Base-by-base conservation (phyloP, 106 monocot genomes). In the Dendrobium huoshanense region DNA sequence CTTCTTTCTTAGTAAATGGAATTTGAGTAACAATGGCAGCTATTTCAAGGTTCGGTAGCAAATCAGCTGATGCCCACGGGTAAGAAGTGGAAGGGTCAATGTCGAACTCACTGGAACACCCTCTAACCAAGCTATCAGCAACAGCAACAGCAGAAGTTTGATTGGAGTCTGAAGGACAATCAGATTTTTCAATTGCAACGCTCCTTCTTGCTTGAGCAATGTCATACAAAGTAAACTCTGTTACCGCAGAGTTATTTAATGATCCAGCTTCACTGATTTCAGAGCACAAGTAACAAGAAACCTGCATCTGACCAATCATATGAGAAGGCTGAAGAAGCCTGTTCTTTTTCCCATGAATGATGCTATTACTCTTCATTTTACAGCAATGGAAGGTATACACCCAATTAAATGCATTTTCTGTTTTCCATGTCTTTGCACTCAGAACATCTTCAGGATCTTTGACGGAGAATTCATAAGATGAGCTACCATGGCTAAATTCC, bases 271-370 rank as follows among this genome's bases (percentile, higher is more conserved):
- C 87, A 49, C 40, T 82, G 40, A 91, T 73, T 67, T 91, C 86
- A 22, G 98, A 99, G 78, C 85, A 93, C n/a, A 99, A 78, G 91
- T 87, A 91, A 77, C 88, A 93, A 79, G 98, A 95, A 43, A 84
- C 92, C 64, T 91, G 91, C 98, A 99, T 99, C 84, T 99, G 98
- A n/a, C 92, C 98, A 79, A 99, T 77, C 75, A 92, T 85, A 43
- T 85, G 86, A 77, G 77, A 72, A 29, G 85, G 77, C 40, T 75
- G 77, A 31, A 77, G 82, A 18, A 78, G 81, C 29, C 67, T 81
- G 24, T 92, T 82, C 80, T 88, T 91, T 19, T 80, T 27, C 13
- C 81, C 81, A 78, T 81, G 61, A 2, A 55, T 79, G 37, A 40
- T 82, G 8, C 55, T 82, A 79, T 42, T 87, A 29, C 64, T 82